Percentiles rank a stretch among this genome's conserved stretches.
Conservation (phyloP, 2,329 filamentous ascomycete species). For the Colletotrichum godetiae region DNA sequence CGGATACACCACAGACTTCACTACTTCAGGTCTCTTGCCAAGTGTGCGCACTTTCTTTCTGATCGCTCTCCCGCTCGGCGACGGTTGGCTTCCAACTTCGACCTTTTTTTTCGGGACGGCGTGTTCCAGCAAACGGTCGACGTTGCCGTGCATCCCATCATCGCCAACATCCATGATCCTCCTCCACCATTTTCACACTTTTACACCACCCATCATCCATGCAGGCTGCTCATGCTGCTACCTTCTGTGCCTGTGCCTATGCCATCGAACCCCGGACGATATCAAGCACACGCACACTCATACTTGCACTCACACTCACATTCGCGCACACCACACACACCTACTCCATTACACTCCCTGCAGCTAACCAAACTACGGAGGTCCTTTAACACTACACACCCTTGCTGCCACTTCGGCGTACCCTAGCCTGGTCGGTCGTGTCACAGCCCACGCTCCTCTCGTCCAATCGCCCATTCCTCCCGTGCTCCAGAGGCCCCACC, state of each 20-base stretch:
- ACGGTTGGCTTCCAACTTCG: background rate
- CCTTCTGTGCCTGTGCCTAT: background rate
- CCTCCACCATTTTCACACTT: background rate
- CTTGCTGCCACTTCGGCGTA: slow-evolving; percentile 35
- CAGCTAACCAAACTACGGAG: slow-evolving; percentile 16
- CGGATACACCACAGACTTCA: background rate
- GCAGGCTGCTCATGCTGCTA: background rate
- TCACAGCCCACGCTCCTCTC: slow-evolving; percentile 46
- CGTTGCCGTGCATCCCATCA: background rate
- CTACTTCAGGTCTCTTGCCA: background rate
- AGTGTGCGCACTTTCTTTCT: background rate
- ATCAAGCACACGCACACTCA: slow-evolving; percentile 21
- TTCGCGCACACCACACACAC: slow-evolving; percentile 20
- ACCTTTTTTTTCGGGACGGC: slow-evolving; percentile 17
- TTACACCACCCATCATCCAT: background rate
- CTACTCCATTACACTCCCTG: slow-evolving; percentile 26
- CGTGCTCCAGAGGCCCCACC: slow-evolving; percentile 35
- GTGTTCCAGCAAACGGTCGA: slow-evolving; percentile 34
- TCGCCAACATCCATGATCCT: background rate
- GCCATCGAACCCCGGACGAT: slow-evolving; percentile 28
- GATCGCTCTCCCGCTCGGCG: background rate
- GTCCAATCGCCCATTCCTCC: slow-evolving; percentile 45
- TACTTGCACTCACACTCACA: too few relatives aligned
- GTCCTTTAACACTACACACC: slow-evolving; percentile 30
- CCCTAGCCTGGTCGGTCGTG: slow-evolving; percentile 36